Base-by-base conservation (phyloP, 768 basidiomycete species). In the Wakefieldia striispora region DNA sequence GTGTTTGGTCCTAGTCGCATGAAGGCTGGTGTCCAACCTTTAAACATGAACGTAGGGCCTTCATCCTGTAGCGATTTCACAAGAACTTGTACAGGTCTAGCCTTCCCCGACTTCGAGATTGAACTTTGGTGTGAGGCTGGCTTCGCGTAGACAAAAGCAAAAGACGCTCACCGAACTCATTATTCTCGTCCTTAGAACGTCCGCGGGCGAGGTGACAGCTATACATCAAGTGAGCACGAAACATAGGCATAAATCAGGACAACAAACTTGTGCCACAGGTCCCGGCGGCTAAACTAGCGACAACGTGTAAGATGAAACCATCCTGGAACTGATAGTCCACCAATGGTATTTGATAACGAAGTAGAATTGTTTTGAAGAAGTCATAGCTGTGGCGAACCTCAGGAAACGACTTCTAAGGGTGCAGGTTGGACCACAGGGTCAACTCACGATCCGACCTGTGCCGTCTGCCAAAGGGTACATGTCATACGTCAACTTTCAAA, bases 11-110 rank as follows among this genome's bases (percentile, higher is more conserved):
- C 89, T 37, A 93, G 70, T 41, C 91, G 83, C 57, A 87, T 81
- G 69, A 91, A 93, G 8, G 91, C 87, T 3, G 91, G 91, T 16
- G 88, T 88, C 91, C 91, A 93, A 29, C 91, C 91, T 65, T 88
- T 91, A 69, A 93, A 88, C 46, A 92, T 72, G 64, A 92, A 91
- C 51, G 75, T 73, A 10, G 81, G 76, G 0, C 91, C 91, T 72
- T 93, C 91, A 58, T 84, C 75, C 35, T 76, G 78, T 31, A 90
- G 68, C 4, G 88, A 88, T 37, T 66, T 73, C 24, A 67, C 70
- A 12, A 90, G 65, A 24, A 90, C 74, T 46, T 78, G 73, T 19
- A 80, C 37, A 3, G 81, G 71, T 16, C 70, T 73, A 3, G 73
- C 66, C 6, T 75, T 72, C 36, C 73, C 75, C 14, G 83, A 77